Evolutionary conservation across 306 rosid species (phyloP), one percentile per base, ranked within the genome.

Genomic region (Hylodesmum podocarpum): DNA sequence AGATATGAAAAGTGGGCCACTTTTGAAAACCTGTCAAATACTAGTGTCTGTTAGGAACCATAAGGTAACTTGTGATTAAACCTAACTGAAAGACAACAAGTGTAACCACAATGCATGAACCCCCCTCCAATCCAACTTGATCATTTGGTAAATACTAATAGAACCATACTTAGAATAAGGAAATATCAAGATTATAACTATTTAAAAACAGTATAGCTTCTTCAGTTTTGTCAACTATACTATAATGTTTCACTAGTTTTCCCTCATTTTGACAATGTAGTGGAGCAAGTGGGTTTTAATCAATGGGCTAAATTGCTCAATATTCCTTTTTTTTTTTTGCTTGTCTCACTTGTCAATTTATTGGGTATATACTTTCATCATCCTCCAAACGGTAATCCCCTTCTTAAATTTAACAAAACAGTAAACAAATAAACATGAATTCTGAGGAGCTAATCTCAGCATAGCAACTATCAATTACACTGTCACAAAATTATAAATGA

Each of bases 1-100:
- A 74, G 99, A 96, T 86, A 96, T 96, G 87, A 91, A 96, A 82
- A 96, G 97, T 5, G 98, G 97, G 68, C 99, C 99, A 84, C 98
- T 92, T 87, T 92, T 96, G 87, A 96, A 96, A 78, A 91, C 97
- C 99, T 96, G 98, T 79, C 68, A 83, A 70, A 82, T 73, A 24
- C 71, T 66, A 55, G 27, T 76, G 73, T 8, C 40, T 61, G 67
- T 93, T 84, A 90, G 83, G 72, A 84, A 72, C 51, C 66, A 73
- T 53, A 28, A 5, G 29, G 37, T 22, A 46, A 36, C 64, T 82
- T 58, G 54, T 10, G 19, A 24, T 46, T 43, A 50, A 25, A 75
- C 70, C 41, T 27, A 50, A 31, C 13, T 19, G 21, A 12, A 76
- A 64, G 31, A 65, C 67, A 69, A 70, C 46, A 34, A 27, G 59